Conservation (phyloP, 768 basidiomycete species). For the Tulasnella sp. region DNA sequence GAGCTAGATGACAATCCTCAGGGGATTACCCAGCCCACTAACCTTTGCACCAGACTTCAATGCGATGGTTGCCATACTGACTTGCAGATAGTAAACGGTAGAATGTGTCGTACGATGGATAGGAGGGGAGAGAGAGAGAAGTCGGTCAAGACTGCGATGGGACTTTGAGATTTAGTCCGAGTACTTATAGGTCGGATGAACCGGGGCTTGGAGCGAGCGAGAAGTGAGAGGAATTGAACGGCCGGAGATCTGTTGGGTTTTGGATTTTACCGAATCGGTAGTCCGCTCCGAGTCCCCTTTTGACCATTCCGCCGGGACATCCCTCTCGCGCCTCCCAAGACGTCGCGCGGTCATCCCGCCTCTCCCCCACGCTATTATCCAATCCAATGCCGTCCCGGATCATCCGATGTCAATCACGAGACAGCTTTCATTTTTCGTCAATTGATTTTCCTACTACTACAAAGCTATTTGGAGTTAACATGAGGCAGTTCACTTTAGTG, state of each 20-base stretch:
- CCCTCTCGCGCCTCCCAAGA: neutral
- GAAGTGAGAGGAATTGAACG: neutral
- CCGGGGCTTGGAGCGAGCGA: neutral
- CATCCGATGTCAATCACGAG: neutral
- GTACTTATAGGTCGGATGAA: slow-evolving; percentile 1
- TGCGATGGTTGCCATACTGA: slow-evolving; percentile 19
- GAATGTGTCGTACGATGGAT: neutral
- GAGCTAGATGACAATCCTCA: neutral
- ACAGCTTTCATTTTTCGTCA: neutral
- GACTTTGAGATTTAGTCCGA: neutral
- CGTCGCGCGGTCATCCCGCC: neutral
- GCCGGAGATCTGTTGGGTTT: neutral
- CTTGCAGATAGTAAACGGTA: neutral
- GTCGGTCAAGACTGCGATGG: neutral
- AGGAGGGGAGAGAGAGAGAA: neutral
- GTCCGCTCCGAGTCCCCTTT: slow-evolving; percentile 1
- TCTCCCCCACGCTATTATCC: neutral
- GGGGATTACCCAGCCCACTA: neutral
- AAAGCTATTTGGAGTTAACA: neutral
- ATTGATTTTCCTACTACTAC: neutral
- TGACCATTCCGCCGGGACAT: neutral
- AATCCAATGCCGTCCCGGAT: neutral
- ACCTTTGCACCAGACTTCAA: slow-evolving; percentile 20
- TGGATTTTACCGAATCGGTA: neutral
- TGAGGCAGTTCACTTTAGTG: neutral